Evolutionary conservation across 2,329 filamentous ascomycete genomes (phyloP).

Genomic region (Aspergillus jensenii): DNA sequence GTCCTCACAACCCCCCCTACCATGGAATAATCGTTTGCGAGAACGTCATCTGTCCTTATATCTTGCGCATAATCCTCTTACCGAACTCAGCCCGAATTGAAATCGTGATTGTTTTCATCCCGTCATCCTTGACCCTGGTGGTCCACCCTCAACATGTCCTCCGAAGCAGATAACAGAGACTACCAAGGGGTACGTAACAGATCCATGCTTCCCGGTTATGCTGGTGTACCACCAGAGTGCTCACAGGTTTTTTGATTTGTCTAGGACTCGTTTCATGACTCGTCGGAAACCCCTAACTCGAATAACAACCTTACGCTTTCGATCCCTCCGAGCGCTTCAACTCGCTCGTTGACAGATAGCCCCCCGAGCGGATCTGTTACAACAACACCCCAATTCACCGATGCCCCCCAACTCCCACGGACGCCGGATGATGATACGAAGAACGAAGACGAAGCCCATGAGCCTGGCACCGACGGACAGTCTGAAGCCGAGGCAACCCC

Average conservation of each 20-base stretch:
- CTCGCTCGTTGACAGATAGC: conserved; percentile 61
- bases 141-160: conserved; percentile 27
- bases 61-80: neutral
- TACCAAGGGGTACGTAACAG: conserved; percentile 41
- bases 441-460: conserved; percentile 23
- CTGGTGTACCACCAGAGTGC: conserved; percentile 4
- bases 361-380: conserved; percentile 40
- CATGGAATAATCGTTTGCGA: conserved; percentile 18
- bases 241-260: conserved; percentile 1
- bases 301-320: conserved; percentile 29
- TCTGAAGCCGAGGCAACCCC: conserved; percentile 35
- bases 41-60: conserved; percentile 4
- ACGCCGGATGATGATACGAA: conserved; percentile 24
- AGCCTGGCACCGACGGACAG: conserved; percentile 25
- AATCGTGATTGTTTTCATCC: conserved; percentile 3
- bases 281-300: conserved; percentile 48
- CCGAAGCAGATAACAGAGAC: conserved; percentile 41
- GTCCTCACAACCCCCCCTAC: conserved; percentile 9
- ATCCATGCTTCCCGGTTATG: conserved; percentile 1
- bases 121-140: conserved; percentile 14
- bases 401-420: conserved; percentile 29
- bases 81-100: conserved; percentile 3
- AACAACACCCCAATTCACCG: conserved; percentile 40
- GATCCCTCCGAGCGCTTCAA: conserved; percentile 47
- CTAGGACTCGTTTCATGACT: conserved; percentile 82